Evolutionary conservation across 2,329 filamentous ascomycete species (phyloP).

Genomic region (Aureobasidium vineae): DNA sequence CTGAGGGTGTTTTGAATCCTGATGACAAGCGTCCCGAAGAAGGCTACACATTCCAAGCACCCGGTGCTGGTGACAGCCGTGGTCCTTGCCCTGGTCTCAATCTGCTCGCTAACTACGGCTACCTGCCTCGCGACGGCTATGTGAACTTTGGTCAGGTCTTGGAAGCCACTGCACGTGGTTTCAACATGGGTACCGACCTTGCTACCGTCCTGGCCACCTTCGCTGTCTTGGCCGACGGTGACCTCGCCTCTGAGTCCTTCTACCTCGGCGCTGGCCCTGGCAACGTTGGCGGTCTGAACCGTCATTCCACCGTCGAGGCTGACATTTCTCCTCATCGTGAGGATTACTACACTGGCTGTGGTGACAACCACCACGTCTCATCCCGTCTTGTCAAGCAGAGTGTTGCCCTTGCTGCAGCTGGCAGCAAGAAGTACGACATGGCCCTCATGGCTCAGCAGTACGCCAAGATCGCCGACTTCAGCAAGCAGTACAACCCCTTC

Average conservation of each 20-base stretch:
- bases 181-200: constrained; percentile 44
- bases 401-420: constrained; percentile 31
- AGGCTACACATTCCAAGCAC: constrained; percentile 33
- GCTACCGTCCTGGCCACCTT: constrained; percentile 40
- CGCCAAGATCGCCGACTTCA: constrained; percentile 27
- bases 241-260: constrained; percentile 34
- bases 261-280: constrained; percentile 33
- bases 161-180: constrained; percentile 37
- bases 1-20: constrained; percentile 30
- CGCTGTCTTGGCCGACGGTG: constrained; percentile 35
- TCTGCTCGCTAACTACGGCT: constrained; percentile 44
- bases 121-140: constrained; percentile 43
- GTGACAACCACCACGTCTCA: constrained; percentile 38
- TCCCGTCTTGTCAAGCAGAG: constrained; percentile 37
- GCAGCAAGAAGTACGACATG: constrained; percentile 34
- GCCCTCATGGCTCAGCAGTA: constrained; percentile 35
- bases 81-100: constrained; percentile 45
- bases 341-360: constrained; percentile 40
- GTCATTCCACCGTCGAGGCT: constrained; percentile 36
- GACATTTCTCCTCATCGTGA: constrained; percentile 37
- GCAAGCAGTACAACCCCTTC: constrained; percentile 35
- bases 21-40: constrained; percentile 34
- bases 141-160: constrained; percentile 40
- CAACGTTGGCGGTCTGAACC: constrained; percentile 34
- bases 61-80: constrained; percentile 35